A percentile compares a stretch with the other conserved stretches of the same genome.
Conservation (phyloP, 768 basidiomycete species). For the Neoboletus brunneissimus region DNA sequence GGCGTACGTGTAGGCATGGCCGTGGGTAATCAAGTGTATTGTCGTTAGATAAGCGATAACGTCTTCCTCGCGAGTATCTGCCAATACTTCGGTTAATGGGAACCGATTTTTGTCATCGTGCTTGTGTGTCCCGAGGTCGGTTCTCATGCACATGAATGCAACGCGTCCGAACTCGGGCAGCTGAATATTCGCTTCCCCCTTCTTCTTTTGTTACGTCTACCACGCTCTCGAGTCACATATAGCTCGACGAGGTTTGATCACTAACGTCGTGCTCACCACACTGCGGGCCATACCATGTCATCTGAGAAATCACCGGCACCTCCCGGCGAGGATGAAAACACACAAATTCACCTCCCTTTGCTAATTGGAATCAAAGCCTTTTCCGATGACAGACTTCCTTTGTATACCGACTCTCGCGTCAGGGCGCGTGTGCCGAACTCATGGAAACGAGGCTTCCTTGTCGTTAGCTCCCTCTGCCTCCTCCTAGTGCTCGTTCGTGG, state of each 20-base stretch:
- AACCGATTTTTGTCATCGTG: not conserved
- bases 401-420: conserved; percentile 10
- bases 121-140: not conserved
- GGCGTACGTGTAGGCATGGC: conserved; percentile 2
- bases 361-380: not conserved
- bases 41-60: conserved; percentile 15
- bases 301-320: not conserved
- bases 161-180: not conserved
- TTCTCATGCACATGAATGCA: not conserved
- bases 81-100: not conserved
- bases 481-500: conserved; percentile 7
- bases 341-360: not conserved
- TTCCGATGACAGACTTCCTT: conserved; percentile 17
- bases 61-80: not conserved
- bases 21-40: not conserved
- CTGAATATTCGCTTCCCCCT: not conserved
- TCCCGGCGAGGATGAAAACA: not conserved
- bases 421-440: not conserved
- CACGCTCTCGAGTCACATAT: not conserved
- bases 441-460: conserved; percentile 14
- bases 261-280: not conserved
- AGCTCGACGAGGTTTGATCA: not conserved
- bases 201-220: not conserved
- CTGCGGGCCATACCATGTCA: conserved; percentile 2
- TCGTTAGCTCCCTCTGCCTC: conserved; percentile 12